Evolutionary conservation across 176 grass and related monocot species (phyloP), one percentile per base, ranked within the genome.

Genomic region (Zoysia japonica): DNA sequence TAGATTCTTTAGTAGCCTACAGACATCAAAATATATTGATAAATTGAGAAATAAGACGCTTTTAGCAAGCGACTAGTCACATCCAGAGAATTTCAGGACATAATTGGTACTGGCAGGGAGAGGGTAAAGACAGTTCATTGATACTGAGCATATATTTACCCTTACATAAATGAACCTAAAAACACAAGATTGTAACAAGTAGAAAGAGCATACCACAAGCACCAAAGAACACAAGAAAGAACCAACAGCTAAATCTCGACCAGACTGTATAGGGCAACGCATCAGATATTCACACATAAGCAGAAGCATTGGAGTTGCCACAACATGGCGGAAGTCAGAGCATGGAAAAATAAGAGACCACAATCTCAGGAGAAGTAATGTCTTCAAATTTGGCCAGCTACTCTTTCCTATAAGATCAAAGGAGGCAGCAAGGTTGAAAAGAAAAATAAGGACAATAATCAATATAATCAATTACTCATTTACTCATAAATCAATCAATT

Each of bases 181-280:
- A 76, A 51, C 7, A 37, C 46, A 83, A 43, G 55, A 47, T 73
- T 82, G 28, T 62, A 55, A 12, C 19, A 77, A 74, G 71, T 62
- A 57, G 70, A 9, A 61, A 84, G 82, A 48, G 42, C 76, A 65
- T 88, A 98, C 95, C 79, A 75, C 78, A 74, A 94, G 90, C 67
- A 98, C 89, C 92, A 94, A 85, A 45, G 90, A 98, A 80, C 92
- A 94, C 68, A 98, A 83, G 79, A 98, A 98, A 80, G 91, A 98
- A 80, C 92, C 95, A 83, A 92, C 42, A 88, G 88, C 88, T 71
- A 67, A 71, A 92, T 98, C 95, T 77, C 54, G 88, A 83, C 85
- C 68, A 77, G 89, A 92, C 53, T 94, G 87, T 83, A 98, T 87
- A 48, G 87, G 92, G 75, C 90, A 98, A 42, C 92, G 87, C 92